phyloP scores from a whole-genome alignment of 352 stramenopile genomes.

The Phytophthora lateralis region DNA sequence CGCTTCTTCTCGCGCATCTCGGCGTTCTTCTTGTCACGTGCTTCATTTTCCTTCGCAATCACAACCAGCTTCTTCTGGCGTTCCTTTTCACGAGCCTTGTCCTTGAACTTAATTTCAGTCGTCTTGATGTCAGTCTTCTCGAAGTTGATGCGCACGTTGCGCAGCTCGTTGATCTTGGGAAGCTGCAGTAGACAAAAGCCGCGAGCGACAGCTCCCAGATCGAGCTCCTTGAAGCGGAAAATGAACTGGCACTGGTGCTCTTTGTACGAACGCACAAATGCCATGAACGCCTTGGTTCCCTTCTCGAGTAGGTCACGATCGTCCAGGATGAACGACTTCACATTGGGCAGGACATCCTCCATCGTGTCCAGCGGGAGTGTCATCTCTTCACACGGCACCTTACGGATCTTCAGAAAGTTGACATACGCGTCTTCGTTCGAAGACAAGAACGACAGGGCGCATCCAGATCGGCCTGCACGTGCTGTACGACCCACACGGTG shows the following conservation, averaged over 20 bases:
- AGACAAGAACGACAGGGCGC: constrained; percentile 95
- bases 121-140: constrained; percentile 89
- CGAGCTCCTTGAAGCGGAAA: constrained; percentile 97
- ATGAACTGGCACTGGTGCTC: constrained; percentile 99
- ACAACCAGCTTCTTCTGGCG: constrained; percentile 94
- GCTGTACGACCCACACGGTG: constrained; percentile 98
- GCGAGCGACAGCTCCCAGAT: constrained; percentile 92
- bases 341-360: constrained; percentile 86
- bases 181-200: constrained; percentile 86
- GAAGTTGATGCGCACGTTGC: constrained; percentile 87
- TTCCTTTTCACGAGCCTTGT: constrained; percentile 96
- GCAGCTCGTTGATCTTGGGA: constrained; percentile 89
- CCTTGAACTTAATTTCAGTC: constrained; percentile 93
- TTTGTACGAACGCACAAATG: constrained; percentile 99
- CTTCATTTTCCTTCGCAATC: constrained; percentile 75
- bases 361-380: constrained; percentile 63
- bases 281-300: constrained; percentile 98
- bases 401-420: constrained; percentile 95
- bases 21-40: constrained; percentile 59
- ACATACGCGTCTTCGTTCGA: constrained; percentile 97
- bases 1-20: constrained; percentile 61
- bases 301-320: constrained; percentile 98
- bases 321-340: constrained; percentile 89
- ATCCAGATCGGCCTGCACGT: constrained; percentile 92
- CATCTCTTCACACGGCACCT: constrained; percentile 92